Evolutionary conservation across 768 basidiomycete species (phyloP), one percentile per base, ranked within the genome.

Genomic region (Obba rivulosa): DNA sequence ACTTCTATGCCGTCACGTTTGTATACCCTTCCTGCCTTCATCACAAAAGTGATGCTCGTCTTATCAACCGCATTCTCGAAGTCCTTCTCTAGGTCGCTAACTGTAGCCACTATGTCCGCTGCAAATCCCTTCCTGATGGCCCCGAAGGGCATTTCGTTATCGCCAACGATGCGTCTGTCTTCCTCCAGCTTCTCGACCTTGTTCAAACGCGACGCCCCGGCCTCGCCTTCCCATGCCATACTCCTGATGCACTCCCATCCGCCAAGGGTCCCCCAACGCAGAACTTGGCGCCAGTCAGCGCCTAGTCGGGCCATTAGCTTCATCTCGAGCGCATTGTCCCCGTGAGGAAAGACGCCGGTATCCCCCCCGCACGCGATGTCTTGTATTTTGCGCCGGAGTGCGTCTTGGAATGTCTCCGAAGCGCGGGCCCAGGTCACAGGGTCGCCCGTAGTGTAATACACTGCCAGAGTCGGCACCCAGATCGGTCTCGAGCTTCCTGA

Each of bases 331-430:
- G 77, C 72, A 56, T 85, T 85, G 52, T 71, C 65, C 1, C 81
- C 82, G 57, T 83, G 83, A 16, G 74, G 55, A 60, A 84, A 85
- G 2, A 75, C 73, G 8, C 81, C 83, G 2, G 82, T 85, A 61
- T 85, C 80, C 1, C 82, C 80, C 7, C 82, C 81, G 57, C 77
- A 78, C 7, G 79, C 79, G 44, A 85, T 70, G 45, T 71, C 69
- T 9, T 75, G 70, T 53, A 74, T 64, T 0, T 69, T 71, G 3
- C 62, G 56, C 37, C 63, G 63, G 5, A 83, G 56, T 11, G 74
- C 79, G 4, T 63, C 61, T 45, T 63, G 54, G 66, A 86, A 84
- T 3, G 70, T 69, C 8, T 50, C 52, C 34, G 56, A 53, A 4
- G 66, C 66, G 31, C 51, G 55, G 44, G 67, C 66, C 79, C 78